A percentile compares a stretch with the other conserved stretches of the same genome.
These are phyloP conservation scores for Inosperma sp. DNA, from an alignment of 768 basidiomycete genomes.

Conservation along the genomic window DNA sequence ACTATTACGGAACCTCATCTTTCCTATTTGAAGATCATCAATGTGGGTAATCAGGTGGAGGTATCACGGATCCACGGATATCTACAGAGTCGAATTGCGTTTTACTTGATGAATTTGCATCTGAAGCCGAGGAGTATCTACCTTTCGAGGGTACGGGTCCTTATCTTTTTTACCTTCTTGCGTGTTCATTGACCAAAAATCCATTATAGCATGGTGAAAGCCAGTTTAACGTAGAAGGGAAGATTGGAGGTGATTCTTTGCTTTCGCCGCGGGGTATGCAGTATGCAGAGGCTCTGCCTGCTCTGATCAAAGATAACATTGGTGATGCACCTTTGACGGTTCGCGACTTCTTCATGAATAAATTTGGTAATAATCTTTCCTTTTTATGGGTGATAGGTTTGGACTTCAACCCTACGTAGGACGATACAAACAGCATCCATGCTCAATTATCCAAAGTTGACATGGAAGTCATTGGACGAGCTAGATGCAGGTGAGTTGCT, in stretches of 20 bases:
- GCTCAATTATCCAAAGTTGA: conserved; percentile 85
- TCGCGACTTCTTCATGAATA: conserved; percentile 18
- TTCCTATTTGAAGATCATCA: conserved; percentile 86
- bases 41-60: conserved; percentile 88
- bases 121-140: conserved; percentile 96
- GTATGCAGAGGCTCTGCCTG: conserved; percentile 84
- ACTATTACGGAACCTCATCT: conserved; percentile 89
- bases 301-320: conserved; percentile 83
- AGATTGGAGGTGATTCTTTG: conserved; percentile 95
- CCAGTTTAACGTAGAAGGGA: conserved; percentile 92
- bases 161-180: conserved; percentile 1
- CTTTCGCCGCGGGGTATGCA: conserved; percentile 79
- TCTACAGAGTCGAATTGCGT: conserved; percentile 93
- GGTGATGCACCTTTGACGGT: conserved; percentile 87
- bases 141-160: conserved; percentile 75
- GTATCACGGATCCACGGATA: conserved; percentile 89
- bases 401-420: conserved; percentile 95
- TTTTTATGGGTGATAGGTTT: conserved; percentile 53
- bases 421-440: conserved; percentile 87
- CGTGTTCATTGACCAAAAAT: conserved; percentile 5
- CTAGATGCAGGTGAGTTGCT: conserved; percentile 72
- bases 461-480: conserved; percentile 99
- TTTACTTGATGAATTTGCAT: conserved; percentile 98
- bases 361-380: background rate
- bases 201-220: conserved; percentile 87